Evolutionary conservation across 176 grass and related monocot genomes (phyloP).

Genomic region (Calamus simplicifolius): DNA sequence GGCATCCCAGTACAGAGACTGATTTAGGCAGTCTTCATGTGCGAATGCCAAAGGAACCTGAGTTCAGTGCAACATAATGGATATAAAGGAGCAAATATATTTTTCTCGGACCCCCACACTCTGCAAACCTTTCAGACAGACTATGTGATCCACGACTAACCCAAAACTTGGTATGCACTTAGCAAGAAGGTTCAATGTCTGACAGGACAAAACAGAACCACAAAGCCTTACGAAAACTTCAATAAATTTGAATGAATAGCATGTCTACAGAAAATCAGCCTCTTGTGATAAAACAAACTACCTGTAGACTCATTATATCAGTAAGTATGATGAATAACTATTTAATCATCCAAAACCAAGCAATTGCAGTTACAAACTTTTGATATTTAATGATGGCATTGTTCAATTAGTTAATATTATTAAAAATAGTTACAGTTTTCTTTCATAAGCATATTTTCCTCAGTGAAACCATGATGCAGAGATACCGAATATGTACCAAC

Average conservation of each 20-base stretch:
- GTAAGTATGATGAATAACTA: not conserved
- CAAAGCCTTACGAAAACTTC: conserved; percentile 5
- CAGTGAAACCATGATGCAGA: too few species aligned
- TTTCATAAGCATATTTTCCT: too few species aligned
- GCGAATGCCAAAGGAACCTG: conserved; percentile 19
- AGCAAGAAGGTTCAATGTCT: conserved; percentile 11
- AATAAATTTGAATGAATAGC: not conserved
- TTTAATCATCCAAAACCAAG: not conserved
- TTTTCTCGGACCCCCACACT: conserved; percentile 10
- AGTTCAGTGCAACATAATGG: conserved; percentile 9
- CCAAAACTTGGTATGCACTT: conserved; percentile 20
- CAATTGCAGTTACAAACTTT: too few species aligned
- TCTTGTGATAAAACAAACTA: too few species aligned
- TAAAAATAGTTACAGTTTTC: too few species aligned
- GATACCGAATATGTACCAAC: too few species aligned
- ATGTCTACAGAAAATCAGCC: too few species aligned
- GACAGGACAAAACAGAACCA: conserved; percentile 1
- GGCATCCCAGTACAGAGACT: conserved; percentile 20
- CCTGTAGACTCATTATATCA: not conserved
- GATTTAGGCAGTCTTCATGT: conserved; percentile 23
- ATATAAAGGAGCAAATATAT: conserved; percentile 21
- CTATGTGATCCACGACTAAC: conserved; percentile 18
- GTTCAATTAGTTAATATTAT: too few species aligned
- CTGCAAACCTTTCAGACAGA: conserved; percentile 29
- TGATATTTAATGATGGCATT: too few species aligned